These are phyloP conservation scores for Arxiozyma bovina DNA, from an alignment of 1,139 yeast genomes.

Conservation along the genomic window DNA sequence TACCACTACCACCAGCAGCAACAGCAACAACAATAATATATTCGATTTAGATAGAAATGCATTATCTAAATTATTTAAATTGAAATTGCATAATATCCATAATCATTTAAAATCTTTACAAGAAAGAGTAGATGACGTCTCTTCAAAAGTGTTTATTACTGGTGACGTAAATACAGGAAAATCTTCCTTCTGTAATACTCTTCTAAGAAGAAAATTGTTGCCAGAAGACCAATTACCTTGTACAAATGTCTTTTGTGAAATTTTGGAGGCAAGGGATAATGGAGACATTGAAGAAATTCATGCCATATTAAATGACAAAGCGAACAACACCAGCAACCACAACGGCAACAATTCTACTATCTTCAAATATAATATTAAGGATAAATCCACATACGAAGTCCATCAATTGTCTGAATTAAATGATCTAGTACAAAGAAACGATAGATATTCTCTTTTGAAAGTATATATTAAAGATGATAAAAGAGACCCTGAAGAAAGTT, in stretches of 20 bases:
- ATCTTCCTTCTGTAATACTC: conserved; percentile 89
- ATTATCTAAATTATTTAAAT: conserved; percentile 22
- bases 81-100: conserved; percentile 34
- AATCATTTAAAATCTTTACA: conserved; percentile 66
- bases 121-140: conserved; percentile 81
- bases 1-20: conserved; percentile 1
- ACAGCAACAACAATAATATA: conserved; percentile 5
- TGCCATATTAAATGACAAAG: conserved; percentile 61
- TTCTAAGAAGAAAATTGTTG: conserved; percentile 63
- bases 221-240: conserved; percentile 99
- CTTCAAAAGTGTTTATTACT: conserved; percentile 89
- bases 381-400: conserved; percentile 57
- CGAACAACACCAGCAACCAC: conserved; percentile 14
- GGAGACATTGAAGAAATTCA: conserved; percentile 80
- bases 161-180: conserved; percentile 97
- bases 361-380: conserved; percentile 43
- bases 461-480: conserved; percentile 69
- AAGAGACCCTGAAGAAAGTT: conserved; percentile 59
- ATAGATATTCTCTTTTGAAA: conserved; percentile 62
- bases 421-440: conserved; percentile 65
- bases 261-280: conserved; percentile 75
- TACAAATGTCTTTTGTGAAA: conserved; percentile 93
- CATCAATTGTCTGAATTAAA: conserved; percentile 50
- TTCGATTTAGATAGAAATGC: conserved; percentile 21
- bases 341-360: conserved; percentile 23